phyloP scores from a whole-genome alignment of 192 early-diverging fungal species.

The Rhizoclosmatium globosum region DNA sequence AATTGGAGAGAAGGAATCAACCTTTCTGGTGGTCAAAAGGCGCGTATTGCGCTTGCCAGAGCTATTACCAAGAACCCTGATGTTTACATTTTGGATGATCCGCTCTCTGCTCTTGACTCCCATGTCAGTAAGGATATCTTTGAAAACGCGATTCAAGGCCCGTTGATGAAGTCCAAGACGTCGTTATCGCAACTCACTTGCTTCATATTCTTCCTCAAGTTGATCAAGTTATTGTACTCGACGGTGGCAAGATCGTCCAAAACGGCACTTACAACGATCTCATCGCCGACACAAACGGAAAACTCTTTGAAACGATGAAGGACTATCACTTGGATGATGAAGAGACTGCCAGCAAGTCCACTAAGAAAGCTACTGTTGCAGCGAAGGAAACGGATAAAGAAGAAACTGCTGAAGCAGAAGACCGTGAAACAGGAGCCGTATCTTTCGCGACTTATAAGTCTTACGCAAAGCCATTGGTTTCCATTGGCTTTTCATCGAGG shows the following conservation, averaged over 20 bases:
- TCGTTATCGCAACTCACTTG: conserved; percentile 52
- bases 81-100: conserved; percentile 75
- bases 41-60: conserved; percentile 67
- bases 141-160: conserved; percentile 63
- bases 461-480: conserved; percentile 17
- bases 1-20: conserved; percentile 91
- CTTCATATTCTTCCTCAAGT: conserved; percentile 40
- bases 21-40: conserved; percentile 92
- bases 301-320: conserved; percentile 33
- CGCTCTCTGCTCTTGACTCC: conserved; percentile 53
- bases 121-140: conserved; percentile 69
- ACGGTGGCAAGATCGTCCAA: conserved; percentile 42
- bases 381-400: background rate
- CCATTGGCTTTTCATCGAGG: background rate
- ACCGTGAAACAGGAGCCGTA: conserved; percentile 30
- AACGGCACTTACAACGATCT: conserved; percentile 49
- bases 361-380: background rate
- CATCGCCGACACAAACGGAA: conserved; percentile 25
- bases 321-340: conserved; percentile 43
- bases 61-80: conserved; percentile 67
- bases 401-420: conserved; percentile 9
- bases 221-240: conserved; percentile 47
- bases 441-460: conserved; percentile 24
- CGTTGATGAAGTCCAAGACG: conserved; percentile 30
- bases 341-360: background rate